Evolutionary conservation across 176 grass and related monocot genomes (phyloP).

Genomic region (Carex myosuroides): DNA sequence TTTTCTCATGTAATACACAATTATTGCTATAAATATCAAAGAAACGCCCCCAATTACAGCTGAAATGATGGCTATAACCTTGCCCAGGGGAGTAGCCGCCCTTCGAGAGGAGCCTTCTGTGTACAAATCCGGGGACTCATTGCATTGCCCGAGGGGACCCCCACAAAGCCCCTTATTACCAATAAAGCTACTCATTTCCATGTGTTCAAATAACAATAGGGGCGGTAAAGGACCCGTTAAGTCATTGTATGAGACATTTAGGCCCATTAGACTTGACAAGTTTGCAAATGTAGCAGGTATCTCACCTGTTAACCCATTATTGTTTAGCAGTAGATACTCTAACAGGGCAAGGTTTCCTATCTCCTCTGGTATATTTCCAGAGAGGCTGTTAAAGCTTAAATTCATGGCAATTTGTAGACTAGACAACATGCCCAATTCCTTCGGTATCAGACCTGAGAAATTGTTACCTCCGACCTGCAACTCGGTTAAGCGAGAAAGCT

Average conservation of each 20-base stretch:
- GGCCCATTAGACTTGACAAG: slow-evolving; percentile 75
- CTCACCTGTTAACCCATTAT: slow-evolving; percentile 80
- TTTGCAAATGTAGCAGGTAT: slow-evolving; percentile 90
- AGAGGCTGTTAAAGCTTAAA: slow-evolving; percentile 83
- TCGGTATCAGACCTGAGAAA: slow-evolving; percentile 74
- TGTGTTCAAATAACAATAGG: slow-evolving; percentile 68
- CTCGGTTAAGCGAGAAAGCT: slow-evolving; percentile 78
- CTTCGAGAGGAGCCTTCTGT: slow-evolving; percentile 27
- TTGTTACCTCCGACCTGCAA: slow-evolving; percentile 91
- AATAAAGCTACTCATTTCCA: slow-evolving; percentile 61
- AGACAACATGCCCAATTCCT: slow-evolving; percentile 70
- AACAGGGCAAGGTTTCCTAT: slow-evolving; percentile 84
- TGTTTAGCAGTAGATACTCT: slow-evolving; percentile 71
- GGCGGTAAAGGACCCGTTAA: slow-evolving; percentile 66
- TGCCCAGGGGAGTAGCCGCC: slow-evolving; percentile 40
- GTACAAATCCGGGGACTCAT: slow-evolving; percentile 31
- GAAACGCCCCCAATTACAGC: slow-evolving; percentile 83
- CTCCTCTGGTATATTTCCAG: slow-evolving; percentile 71
- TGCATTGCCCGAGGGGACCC: slow-evolving; percentile 70
- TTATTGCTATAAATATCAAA: slow-evolving; percentile 81
- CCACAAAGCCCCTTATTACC: slow-evolving; percentile 96
- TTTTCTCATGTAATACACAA: slow-evolving; percentile 81
- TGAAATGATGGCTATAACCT: slow-evolving; percentile 85
- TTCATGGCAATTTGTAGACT: slow-evolving; percentile 97
- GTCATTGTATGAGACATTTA: slow-evolving; percentile 93